Evolutionary conservation across 1,284 basidiomycete genomes (phyloP).

Genomic region (Apiotrichum siamense): DNA sequence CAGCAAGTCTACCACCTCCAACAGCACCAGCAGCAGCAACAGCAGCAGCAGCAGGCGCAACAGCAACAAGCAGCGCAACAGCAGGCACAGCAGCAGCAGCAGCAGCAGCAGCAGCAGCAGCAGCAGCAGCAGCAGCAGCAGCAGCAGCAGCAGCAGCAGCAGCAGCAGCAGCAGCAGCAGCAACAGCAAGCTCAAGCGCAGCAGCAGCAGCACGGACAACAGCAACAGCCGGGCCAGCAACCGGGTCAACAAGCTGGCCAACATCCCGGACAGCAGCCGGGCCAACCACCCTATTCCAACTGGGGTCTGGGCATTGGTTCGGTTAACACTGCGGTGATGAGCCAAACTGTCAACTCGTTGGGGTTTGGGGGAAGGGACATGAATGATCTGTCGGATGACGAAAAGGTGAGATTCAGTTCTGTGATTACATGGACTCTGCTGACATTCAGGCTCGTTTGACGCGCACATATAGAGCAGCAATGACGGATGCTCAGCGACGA

Average conservation of each 20-base stretch:
- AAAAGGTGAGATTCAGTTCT: conserved; percentile 24
- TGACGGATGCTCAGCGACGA: conserved; percentile 8
- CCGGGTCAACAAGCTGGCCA: conserved; percentile 5
- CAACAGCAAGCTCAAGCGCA: conserved; percentile 25
- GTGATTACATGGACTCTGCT: not conserved
- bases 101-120: conserved; percentile 15
- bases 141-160: not conserved
- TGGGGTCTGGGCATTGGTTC: conserved; percentile 31
- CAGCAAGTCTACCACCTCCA: conserved; percentile 9
- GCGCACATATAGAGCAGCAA: conserved; percentile 17
- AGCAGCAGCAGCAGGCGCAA: too few species aligned
- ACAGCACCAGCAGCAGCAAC: conserved; percentile 21
- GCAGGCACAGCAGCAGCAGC: conserved; percentile 12
- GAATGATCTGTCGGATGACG: conserved; percentile 27
- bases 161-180: conserved; percentile 7
- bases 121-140: conserved; percentile 20
- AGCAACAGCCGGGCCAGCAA: not conserved
- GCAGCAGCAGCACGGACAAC: not conserved
- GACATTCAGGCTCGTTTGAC: conserved; percentile 26
- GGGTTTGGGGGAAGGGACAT: conserved; percentile 33
- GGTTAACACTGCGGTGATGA: conserved; percentile 34
- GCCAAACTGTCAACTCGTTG: conserved; percentile 22
- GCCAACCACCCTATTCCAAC: conserved; percentile 23
- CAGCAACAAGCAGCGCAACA: conserved; percentile 22
- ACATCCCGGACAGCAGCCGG: not conserved